A percentile compares a stretch with the other conserved stretches of the same genome.
Evolutionary conservation across 768 basidiomycete species (phyloP).

Genomic region (Clavaria fumosa): DNA sequence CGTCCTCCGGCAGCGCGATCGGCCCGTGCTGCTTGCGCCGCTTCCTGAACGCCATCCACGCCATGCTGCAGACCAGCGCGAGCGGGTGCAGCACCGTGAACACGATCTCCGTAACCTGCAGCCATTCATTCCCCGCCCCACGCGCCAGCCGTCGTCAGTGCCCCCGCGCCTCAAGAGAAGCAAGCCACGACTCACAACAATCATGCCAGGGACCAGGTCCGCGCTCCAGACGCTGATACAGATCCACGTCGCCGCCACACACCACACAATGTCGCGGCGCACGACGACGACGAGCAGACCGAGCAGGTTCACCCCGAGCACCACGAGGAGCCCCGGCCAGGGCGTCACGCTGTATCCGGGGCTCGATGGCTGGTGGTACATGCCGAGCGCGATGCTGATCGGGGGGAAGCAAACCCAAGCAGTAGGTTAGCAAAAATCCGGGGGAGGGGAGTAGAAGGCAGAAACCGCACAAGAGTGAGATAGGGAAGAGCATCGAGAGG

Average conservation of each 20-base stretch:
- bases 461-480: slow-evolving; percentile 39
- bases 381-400: slow-evolving; percentile 49
- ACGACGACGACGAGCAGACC: slow-evolving; percentile 39
- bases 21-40: slow-evolving; percentile 13
- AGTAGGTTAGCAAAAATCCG: no score
- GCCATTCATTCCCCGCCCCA: no score
- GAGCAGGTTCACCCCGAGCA: slow-evolving; percentile 47
- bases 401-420: no score
- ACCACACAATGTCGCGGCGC: slow-evolving; percentile 59
- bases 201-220: slow-evolving; percentile 53
- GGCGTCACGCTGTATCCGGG: slow-evolving; percentile 39
- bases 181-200: slow-evolving; percentile 14
- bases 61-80: slow-evolving; percentile 29
- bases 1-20: slow-evolving; percentile 30
- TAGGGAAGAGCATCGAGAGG: slow-evolving; percentile 39
- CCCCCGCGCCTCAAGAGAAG: background rate
- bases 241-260: slow-evolving; percentile 60
- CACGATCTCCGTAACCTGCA: slow-evolving; percentile 40
- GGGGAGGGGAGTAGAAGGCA: background rate
- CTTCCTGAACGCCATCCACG: slow-evolving; percentile 23
- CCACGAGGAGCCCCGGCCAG: slow-evolving; percentile 59
- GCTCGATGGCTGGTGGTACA: slow-evolving; percentile 33
- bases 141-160: background rate
- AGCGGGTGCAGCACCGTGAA: slow-evolving; percentile 60
- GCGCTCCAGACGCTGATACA: slow-evolving; percentile 48